Conservation (phyloP, 1,139 yeast genomes). For the Ogataea hybrid region DNA sequence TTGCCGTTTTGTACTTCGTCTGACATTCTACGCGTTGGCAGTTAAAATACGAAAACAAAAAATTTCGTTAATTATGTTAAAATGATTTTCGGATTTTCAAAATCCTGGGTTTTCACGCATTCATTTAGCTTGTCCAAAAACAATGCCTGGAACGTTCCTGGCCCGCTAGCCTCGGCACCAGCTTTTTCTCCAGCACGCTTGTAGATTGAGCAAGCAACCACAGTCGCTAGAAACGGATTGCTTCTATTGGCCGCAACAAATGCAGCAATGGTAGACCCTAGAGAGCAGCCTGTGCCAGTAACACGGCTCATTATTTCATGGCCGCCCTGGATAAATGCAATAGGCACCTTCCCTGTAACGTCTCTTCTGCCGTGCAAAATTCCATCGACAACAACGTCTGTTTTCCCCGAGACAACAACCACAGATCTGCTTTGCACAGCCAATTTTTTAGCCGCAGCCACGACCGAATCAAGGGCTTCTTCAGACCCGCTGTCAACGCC, state of each 20-base stretch:
- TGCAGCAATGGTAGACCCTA: slow-evolving; percentile 73
- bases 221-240: slow-evolving; percentile 46
- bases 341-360: slow-evolving; percentile 15
- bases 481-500: slow-evolving; percentile 69
- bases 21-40: slow-evolving; percentile 11
- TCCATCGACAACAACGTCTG: slow-evolving; percentile 49
- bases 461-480: slow-evolving; percentile 27
- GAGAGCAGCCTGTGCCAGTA: slow-evolving; percentile 90
- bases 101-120: neutral
- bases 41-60: slow-evolving; percentile 5
- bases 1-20: slow-evolving; percentile 5
- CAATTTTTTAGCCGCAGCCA: slow-evolving; percentile 47
- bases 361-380: slow-evolving; percentile 26
- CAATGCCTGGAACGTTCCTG: slow-evolving; percentile 25
- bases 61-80: slow-evolving; percentile 1
- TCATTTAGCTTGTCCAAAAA: slow-evolving; percentile 24
- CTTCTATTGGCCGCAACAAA: slow-evolving; percentile 48
- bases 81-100: slow-evolving; percentile 1
- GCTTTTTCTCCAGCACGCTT: slow-evolving; percentile 67
- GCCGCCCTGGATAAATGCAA: slow-evolving; percentile 52
- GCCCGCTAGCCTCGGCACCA: slow-evolving; percentile 26
- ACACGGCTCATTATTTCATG: slow-evolving; percentile 63
- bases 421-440: slow-evolving; percentile 55
- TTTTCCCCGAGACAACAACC: slow-evolving; percentile 70
- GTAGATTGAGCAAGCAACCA: slow-evolving; percentile 59